These are phyloP conservation scores for Microthyrium microscopicum DNA, from an alignment of 2,329 filamentous ascomycete genomes.

Conservation along the genomic window DNA sequence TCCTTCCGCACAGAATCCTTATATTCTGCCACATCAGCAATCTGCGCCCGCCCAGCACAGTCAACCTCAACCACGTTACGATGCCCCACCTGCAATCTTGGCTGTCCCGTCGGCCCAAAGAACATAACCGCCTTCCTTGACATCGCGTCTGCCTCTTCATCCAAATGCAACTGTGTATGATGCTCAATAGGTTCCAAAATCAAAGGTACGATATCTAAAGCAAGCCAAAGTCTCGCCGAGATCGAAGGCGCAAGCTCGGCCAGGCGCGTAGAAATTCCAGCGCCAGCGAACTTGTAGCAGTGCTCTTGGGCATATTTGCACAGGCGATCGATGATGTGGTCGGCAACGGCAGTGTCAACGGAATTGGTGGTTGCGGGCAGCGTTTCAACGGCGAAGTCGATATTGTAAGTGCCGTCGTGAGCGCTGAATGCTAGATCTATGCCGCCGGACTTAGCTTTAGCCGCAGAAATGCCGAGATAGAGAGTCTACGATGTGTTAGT, in stretches of 20 bases:
- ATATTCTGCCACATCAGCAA: conserved; percentile 43
- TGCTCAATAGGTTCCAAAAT: conserved; percentile 30
- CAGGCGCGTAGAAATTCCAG: conserved; percentile 47
- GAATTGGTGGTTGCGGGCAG: conserved; percentile 23
- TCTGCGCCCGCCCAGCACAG: conserved; percentile 43
- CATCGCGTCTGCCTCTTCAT: conserved; percentile 71
- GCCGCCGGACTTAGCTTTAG: conserved; percentile 32
- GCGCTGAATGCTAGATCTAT: conserved; percentile 50
- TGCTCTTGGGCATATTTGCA: conserved; percentile 46
- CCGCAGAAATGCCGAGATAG: conserved; percentile 41
- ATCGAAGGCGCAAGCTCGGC: conserved; percentile 45
- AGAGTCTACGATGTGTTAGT: conserved; percentile 19
- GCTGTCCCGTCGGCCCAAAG: conserved; percentile 56
- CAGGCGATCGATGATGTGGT: conserved; percentile 42
- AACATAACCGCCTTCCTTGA: conserved; percentile 40
- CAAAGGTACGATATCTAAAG: conserved; percentile 60
- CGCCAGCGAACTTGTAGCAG: conserved; percentile 57
- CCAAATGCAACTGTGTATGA: conserved; percentile 32
- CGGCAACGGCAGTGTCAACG: conserved; percentile 23
- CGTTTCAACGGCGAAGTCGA: conserved; percentile 53
- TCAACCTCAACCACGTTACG: conserved; percentile 56
- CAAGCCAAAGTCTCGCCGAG: conserved; percentile 56
- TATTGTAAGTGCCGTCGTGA: conserved; percentile 57
- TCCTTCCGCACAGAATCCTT: conserved; percentile 39
- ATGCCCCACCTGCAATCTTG: conserved; percentile 49